Conservation (phyloP, 257 asterid genomes). For the Thymus quinquecostatus region DNA sequence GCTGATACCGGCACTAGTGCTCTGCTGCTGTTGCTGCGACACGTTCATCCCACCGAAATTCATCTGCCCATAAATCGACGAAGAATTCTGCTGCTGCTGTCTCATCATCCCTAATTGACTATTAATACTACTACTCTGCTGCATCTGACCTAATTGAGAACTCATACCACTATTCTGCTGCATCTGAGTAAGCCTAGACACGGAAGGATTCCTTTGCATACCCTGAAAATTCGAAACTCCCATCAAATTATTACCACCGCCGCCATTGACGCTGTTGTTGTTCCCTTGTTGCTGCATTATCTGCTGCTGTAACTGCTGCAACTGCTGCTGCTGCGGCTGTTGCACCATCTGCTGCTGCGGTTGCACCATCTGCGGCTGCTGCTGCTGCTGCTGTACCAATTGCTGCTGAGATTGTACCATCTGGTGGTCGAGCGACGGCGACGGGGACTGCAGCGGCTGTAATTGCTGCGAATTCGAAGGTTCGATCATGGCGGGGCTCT, state of each 20-base stretch:
- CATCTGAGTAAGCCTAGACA: conserved; percentile 68
- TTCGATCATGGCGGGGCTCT: conserved; percentile 47
- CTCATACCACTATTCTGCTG: conserved; percentile 58
- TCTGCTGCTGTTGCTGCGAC: conserved; percentile 45
- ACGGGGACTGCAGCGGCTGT: conserved; percentile 46
- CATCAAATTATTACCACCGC: conserved; percentile 48
- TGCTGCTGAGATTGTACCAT: conserved; percentile 51
- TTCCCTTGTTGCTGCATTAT: conserved; percentile 50
- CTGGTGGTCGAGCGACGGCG: conserved; percentile 55
- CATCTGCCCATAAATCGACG: conserved; percentile 71
- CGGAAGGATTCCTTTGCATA: conserved; percentile 70
- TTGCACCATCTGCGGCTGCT: conserved; percentile 45
- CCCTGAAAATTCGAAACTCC: conserved; percentile 60
- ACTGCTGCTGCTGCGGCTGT: conserved; percentile 47
- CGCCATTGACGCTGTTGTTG: conserved; percentile 29
- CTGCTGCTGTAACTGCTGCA: conserved; percentile 57
- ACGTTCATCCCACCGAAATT: conserved; percentile 60
- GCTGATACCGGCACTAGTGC: conserved; percentile 14
- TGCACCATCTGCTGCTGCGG: conserved; percentile 41
- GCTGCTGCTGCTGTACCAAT: conserved; percentile 42
- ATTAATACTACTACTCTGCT: conserved; percentile 55
- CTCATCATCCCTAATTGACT: conserved; percentile 51
- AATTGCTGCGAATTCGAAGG: conserved; percentile 57
- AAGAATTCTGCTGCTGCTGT: conserved; percentile 33
- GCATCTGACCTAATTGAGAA: conserved; percentile 61